Conservation (phyloP, 23 red algal species). For the Gracilaria domingensis region DNA sequence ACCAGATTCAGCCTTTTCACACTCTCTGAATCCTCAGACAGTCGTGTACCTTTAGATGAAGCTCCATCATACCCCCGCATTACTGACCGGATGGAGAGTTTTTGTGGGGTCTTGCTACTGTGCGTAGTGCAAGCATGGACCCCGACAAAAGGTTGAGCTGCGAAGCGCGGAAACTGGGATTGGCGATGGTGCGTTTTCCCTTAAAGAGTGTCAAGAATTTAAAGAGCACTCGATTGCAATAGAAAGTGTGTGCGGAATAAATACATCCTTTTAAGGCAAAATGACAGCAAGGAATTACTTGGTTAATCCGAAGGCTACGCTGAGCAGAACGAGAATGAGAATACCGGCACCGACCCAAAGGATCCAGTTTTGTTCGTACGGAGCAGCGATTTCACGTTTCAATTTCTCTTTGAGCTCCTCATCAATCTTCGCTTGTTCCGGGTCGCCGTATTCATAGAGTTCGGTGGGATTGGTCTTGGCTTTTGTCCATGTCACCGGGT, state of each 20-base stretch:
- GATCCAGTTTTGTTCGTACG: conserved; percentile 90
- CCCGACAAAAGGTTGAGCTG: too few species aligned
- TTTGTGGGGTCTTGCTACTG: too few species aligned
- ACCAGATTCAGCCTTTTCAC: too few species aligned
- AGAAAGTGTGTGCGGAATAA: neutral
- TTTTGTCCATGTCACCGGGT: conserved; percentile 89
- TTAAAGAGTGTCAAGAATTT: neutral
- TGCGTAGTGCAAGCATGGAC: too few species aligned
- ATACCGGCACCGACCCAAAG: conserved; percentile 73
- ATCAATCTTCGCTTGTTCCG: conserved; percentile 64
- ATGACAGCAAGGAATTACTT: conserved; percentile 17
- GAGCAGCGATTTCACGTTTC: conserved; percentile 75
- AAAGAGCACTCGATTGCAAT: neutral
- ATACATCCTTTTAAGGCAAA: neutral
- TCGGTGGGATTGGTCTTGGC: neutral
- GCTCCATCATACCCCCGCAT: too few species aligned
- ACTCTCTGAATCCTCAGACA: too few species aligned
- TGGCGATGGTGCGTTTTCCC: neutral
- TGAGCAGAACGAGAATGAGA: conserved; percentile 63
- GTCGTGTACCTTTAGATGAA: too few species aligned
- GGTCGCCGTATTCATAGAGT: conserved; percentile 71
- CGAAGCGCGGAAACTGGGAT: too few species aligned
- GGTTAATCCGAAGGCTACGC: conserved; percentile 45
- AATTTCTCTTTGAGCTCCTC: conserved; percentile 79
- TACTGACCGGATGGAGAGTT: too few species aligned